Conservation (phyloP, 495 filamentous ascomycete species). For the Cladorrhinum samala region DNA sequence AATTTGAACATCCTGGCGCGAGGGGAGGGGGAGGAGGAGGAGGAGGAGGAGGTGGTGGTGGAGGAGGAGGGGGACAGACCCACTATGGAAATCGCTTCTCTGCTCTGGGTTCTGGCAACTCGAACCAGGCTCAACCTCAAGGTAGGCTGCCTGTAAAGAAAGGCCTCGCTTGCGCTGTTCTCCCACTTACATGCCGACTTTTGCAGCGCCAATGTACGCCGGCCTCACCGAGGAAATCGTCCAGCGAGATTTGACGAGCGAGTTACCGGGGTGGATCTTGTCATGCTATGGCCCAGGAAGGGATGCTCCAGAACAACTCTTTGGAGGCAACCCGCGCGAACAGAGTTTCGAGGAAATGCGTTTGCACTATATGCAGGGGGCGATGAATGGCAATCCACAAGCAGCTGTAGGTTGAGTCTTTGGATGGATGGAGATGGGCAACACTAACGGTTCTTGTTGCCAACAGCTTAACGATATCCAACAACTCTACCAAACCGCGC, state of each 20-base stretch:
- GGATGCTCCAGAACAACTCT: conserved; percentile 69
- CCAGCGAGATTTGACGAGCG: conserved; percentile 56
- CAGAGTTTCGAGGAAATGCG: conserved; percentile 80
- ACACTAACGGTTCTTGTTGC: background rate
- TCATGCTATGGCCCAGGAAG: conserved; percentile 71
- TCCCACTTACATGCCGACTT: background rate
- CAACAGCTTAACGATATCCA: conserved; percentile 57
- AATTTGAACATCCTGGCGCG: conserved; percentile 38
- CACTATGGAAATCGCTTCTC: conserved; percentile 33
- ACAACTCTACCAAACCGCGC: conserved; percentile 49
- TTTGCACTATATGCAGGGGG: conserved; percentile 56
- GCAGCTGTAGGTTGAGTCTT: conserved; percentile 46
- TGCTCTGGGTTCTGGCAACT: conserved; percentile 18
- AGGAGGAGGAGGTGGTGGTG: background rate
- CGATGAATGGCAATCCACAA: conserved; percentile 53
- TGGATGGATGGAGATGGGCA: background rate
- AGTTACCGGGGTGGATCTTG: conserved; percentile 74
- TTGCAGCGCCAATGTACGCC: conserved; percentile 23
- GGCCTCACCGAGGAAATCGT: conserved; percentile 52
- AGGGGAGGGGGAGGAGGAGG: background rate
- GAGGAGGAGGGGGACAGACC: conserved; percentile 18
- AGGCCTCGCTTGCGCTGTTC: too few species aligned
- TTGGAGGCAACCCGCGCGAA: conserved; percentile 71
- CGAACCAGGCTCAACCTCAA: conserved; percentile 2
- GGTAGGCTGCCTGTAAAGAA: too few species aligned